Evolutionary conservation across 148 eudicot genomes (phyloP), one percentile per base, ranked within the genome.

Genomic region (Heliamphora exappendiculata): DNA sequence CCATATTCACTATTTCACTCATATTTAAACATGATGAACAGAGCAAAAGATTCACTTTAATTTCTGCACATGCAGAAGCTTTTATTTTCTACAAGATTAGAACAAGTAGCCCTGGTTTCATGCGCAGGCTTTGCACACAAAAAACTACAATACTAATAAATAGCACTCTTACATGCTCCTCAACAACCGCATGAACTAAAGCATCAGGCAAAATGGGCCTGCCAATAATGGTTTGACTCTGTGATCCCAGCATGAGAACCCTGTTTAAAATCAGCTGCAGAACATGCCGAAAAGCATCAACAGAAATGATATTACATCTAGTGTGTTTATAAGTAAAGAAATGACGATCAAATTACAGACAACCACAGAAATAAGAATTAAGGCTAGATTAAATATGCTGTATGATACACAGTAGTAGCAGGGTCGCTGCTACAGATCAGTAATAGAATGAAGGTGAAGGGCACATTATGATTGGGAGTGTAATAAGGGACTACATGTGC

Each of bases 161-260:
- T 44, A 34, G 34, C 24, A 29, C 70, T 55, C 93, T 89, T 87
- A 95, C 98, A 84, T 95, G 98, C 83, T 95, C 98, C 81, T 95
- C 98, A 33, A 92, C 98, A 69, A 92, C 91, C 63, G 97, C 98
- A 81, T 92, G 89, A 79, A 95, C 98, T 75, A 88, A 84, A 71
- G 96, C 89, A 69, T 91, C 89, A 49, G 93, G 96, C 81, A 95
- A 85, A 64, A 89, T 81, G 72, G 98, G 97, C 82, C 97, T 81
- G 55, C 98, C 98, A 70, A 95, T 87, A 51, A 95, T 89, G 77
- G 97, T 95, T 84, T 92, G 97, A 81, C 87, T 85, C 42, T 78
- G 75, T 53, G 98, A 84, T 39, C 98, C 98, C 54, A 93, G 84
- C 91, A 95, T 81, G 86, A 95, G 84, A 80, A 92, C 94, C 90